A percentile compares a stretch with the other conserved stretches of the same genome.
phyloP scores from a whole-genome alignment of 768 basidiomycete genomes.

The Leccinum subtestaceum region DNA sequence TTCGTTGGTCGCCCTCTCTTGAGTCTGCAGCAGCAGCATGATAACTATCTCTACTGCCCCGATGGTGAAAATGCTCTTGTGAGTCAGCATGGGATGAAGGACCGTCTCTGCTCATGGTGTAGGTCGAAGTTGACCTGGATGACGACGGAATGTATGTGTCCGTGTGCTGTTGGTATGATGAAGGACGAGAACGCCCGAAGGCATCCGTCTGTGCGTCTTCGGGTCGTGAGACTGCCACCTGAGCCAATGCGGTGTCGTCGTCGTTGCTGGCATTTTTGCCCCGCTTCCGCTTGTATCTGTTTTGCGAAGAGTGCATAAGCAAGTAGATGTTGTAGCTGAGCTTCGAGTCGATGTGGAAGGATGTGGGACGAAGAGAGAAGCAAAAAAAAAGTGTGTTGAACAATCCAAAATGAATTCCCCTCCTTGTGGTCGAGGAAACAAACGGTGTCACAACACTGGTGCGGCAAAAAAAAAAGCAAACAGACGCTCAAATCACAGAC shows the following conservation, averaged over 20 bases:
- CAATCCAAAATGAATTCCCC: conserved; percentile 26
- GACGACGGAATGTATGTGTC: conserved; percentile 47
- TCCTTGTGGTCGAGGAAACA: conserved; percentile 24
- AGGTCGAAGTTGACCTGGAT: conserved; percentile 43
- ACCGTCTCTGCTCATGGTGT: conserved; percentile 49
- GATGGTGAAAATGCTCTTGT: conserved; percentile 44
- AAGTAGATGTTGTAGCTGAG: conserved; percentile 18
- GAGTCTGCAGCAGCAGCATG: conserved; percentile 36
- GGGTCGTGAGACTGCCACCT: conserved; percentile 41
- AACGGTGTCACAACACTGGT: conserved; percentile 13
- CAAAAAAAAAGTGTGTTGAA: conserved; percentile 32
- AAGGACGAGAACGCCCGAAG: conserved; percentile 52
- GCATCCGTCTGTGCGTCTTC: conserved; percentile 53
- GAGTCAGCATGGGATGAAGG: conserved; percentile 47
- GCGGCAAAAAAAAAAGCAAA: conserved; percentile 29
- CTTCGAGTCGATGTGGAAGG: conserved; percentile 18
- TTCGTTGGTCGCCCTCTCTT: conserved; percentile 47
- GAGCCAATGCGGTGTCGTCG: conserved; percentile 40
- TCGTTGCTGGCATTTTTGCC: conserved; percentile 50
- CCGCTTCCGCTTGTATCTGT: conserved; percentile 50
- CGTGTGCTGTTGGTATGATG: conserved; percentile 36
- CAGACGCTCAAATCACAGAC: conserved; percentile 33
- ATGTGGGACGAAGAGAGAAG: conserved; percentile 19
- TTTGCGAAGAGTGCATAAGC: conserved; percentile 39
- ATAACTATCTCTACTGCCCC: conserved; percentile 48